Evolutionary conservation across 345 rosid species (phyloP).

Genomic region (Citrus trifoliata): DNA sequence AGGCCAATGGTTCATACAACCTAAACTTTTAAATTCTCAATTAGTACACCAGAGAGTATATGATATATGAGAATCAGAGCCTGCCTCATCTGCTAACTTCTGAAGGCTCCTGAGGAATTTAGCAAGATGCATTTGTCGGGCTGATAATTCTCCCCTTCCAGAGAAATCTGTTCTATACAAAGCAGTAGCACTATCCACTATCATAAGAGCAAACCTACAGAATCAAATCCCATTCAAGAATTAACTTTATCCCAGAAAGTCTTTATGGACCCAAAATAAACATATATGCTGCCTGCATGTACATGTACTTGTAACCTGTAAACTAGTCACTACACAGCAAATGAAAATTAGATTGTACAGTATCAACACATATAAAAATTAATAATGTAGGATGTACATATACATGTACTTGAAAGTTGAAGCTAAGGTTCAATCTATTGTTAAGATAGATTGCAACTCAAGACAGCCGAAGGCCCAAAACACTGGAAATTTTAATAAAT

Average conservation of each 20-base stretch:
- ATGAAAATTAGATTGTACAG: neutral
- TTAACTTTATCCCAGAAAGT: neutral
- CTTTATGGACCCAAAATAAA: neutral
- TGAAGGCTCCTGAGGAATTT: slow-evolving; percentile 95
- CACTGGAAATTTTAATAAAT: neutral
- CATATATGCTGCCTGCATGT: neutral
- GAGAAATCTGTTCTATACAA: slow-evolving; percentile 92
- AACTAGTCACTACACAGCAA: neutral
- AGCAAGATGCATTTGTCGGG: slow-evolving; percentile 98
- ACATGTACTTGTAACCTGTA: no score
- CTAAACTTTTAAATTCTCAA: neutral
- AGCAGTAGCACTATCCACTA: slow-evolving; percentile 95
- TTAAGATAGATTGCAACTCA: neutral
- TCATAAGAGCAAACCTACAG: slow-evolving; percentile 85
- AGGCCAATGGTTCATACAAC: neutral
- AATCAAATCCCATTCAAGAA: slow-evolving; percentile 13
- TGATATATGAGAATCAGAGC: neutral
- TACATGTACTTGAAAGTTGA: neutral
- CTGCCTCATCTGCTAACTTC: slow-evolving; percentile 95
- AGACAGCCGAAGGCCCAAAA: neutral
- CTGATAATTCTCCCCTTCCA: slow-evolving; percentile 95
- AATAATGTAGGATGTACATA: neutral
- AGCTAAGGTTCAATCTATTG: neutral
- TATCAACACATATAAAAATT: neutral
- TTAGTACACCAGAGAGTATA: neutral